Percentiles rank a stretch among this genome's conserved stretches.
phyloP scores from a whole-genome alignment of 163 green algal species.

The Volvox carteri region DNA sequence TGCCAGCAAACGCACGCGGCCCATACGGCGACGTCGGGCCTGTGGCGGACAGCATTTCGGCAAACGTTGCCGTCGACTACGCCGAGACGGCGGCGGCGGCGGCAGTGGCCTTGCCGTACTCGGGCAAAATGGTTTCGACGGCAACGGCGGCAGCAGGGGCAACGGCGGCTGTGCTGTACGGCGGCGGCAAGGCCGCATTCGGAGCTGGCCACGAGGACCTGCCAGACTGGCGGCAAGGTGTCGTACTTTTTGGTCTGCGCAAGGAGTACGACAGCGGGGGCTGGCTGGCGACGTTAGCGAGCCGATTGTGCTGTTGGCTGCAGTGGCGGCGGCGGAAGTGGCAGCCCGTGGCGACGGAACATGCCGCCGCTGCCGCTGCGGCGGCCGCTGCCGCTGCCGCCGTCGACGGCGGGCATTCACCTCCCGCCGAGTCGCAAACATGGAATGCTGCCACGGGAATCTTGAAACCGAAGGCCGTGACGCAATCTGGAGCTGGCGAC shows the following conservation, averaged over 20 bases:
- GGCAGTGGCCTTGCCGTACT: no score
- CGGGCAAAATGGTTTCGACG: not conserved
- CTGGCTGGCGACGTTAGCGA: not conserved
- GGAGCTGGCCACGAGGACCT: not conserved
- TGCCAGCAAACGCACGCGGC: not conserved
- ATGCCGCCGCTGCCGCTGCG: not conserved
- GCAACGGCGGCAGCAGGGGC: not conserved
- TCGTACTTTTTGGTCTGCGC: constrained; percentile 76
- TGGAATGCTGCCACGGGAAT: not conserved
- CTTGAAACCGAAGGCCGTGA: no score
- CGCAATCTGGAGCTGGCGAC: no score
- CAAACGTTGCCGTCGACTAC: not conserved
- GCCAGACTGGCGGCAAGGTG: constrained; percentile 22
- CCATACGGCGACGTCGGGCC: not conserved
- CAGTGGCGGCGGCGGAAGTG: constrained; percentile 3
- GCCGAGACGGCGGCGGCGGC: not conserved
- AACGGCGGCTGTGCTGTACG: no score
- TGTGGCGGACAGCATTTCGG: not conserved
- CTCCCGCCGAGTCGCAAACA: not conserved
- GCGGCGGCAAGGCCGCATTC: not conserved
- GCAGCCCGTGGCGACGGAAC: not conserved
- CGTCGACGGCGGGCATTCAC: not conserved
- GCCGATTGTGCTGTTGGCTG: not conserved
- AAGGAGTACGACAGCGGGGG: constrained; percentile 65
- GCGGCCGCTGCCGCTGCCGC: not conserved